Evolutionary conservation across 345 rosid genomes (phyloP), one percentile per base, ranked within the genome.

Genomic region (Lumnitzera racemosa): DNA sequence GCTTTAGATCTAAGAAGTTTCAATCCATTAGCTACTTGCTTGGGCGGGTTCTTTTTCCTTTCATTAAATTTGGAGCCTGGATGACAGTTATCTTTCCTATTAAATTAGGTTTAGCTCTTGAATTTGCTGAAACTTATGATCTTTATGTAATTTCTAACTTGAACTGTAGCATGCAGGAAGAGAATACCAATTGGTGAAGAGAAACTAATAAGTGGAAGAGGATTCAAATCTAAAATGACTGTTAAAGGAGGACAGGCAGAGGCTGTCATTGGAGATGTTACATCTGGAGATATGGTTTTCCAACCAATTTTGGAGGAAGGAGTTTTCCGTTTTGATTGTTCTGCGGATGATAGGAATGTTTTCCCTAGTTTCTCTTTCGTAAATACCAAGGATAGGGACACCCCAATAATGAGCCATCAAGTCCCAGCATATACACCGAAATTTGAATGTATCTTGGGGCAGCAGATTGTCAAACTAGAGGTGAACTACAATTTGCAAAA

Each of bases 281-380:
- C n/a, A 47, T 49, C 81, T 0, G 74, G 80, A 24, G 60, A 76
- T 47, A 88, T 88, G 96, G 74, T 83, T 59, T 91, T 67, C 68
- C 70, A 81, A 80, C 81, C 92, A 2, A 85, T 91, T 25, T 62
- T 86, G 82, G 95, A 82, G 72, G 63, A 81, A 13, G 90, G 89
- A 43, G 75, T 88, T 73, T 91, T 91, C 71, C 67, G 95, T 17
- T 89, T 91, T 62, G 95, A 91, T 66, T 81, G 85, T 67, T 84
- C 85, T 5, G 58, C 61, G 15, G 70, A 79, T 15, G 77, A 83
- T 53, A 82, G 80, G 71, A 71, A 62, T n/a, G 79, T 84, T 0
- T 68, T 61, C 72, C 98, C 90, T 12, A 86, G 92, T 70, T 68
- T 84, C 46, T 91, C 98, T 2, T 91, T 91, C 70, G 67, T 52